Conservation (phyloP, 441 rosid species). For the Adansonia rubrostipa region DNA sequence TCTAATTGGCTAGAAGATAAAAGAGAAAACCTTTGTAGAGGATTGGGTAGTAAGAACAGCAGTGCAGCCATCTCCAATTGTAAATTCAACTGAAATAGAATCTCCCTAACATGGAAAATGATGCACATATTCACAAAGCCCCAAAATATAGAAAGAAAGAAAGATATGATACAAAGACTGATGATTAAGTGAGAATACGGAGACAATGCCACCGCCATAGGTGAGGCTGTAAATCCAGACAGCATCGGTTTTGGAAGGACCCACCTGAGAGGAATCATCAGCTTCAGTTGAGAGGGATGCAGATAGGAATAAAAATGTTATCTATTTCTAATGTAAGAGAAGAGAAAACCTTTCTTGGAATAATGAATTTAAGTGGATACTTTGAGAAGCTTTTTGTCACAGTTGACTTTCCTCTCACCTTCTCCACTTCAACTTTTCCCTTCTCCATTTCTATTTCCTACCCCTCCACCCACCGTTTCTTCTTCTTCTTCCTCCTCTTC, state of each 20-base stretch:
- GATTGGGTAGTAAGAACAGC: conserved; percentile 86
- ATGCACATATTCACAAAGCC: conserved; percentile 4
- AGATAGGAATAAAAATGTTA: not conserved
- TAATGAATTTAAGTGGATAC: conserved; percentile 93
- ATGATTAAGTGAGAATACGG: conserved; percentile 45
- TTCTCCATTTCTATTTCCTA: conserved; percentile 43
- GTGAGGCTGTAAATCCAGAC: conserved; percentile 89
- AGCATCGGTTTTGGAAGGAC: conserved; percentile 68
- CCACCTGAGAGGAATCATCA: conserved; percentile 56
- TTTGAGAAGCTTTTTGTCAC: conserved; percentile 79
- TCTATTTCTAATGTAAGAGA: not conserved
- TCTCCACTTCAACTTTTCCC: conserved; percentile 72
- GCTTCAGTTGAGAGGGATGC: not conserved
- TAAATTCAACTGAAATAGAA: conserved; percentile 67
- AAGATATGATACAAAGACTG: not conserved
- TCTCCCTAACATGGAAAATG: conserved; percentile 61
- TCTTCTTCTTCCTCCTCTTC: too few species aligned
- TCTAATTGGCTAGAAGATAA: not conserved
- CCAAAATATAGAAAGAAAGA: not conserved
- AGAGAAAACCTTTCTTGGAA: conserved; percentile 68
- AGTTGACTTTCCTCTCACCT: conserved; percentile 70
- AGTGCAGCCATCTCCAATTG: conserved; percentile 73
- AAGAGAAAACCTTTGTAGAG: conserved; percentile 74
- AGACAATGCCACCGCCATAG: conserved; percentile 95
- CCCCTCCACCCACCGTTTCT: not conserved